Base-by-base conservation (phyloP, 176 grass and related monocot species). In the Aegilops bicornis region DNA sequence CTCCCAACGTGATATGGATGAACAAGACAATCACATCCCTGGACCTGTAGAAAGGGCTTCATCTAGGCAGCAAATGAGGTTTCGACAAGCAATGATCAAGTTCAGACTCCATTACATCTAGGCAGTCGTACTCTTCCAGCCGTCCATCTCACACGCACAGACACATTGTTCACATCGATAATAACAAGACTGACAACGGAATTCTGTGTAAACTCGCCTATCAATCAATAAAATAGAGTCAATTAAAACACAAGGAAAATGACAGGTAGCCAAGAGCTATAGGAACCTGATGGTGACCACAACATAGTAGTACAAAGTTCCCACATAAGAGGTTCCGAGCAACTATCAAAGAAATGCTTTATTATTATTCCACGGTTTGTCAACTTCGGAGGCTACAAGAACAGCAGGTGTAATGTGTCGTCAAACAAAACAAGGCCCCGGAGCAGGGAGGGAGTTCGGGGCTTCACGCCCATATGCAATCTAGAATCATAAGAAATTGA, bases 361-460 rank as follows among this genome's bases (percentile, higher is more conserved):
- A 86, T 90, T 90, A 77, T 87, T 87, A 77, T 80, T 73, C 52
- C 35, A 58, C 48, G 13, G 37, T 82, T 84, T 69, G 77, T 82
- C 47, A 85, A 78, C 37, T 62, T 66, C 82, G 45, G 76, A 69
- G 69, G 48, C 29, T 84, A 88, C 64, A 70, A 77, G 71, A 63
- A 54, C n/a, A 77, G 9, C 39, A 6, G 47, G 29, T 2, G 64
- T 17, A 75, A 36, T 81, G 71, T 62, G 86, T 81, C n/a, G 85
- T 81, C n/a, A 69, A 84, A 76, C 61, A 84, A 76, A 76, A 62
- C 17, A 84, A n/a, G 32, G 7, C 27, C 16, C 42, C 27, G 10
- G 50, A 64, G 61, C 19, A 20, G 15, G 32, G 3, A 79, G 66
- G 39, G 69, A 79, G 32, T 64, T 79, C 8, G 29, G 82, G 62